These are phyloP conservation scores for Wickerhamiella dianesei DNA, from an alignment of 805 yeast genomes.

Conservation along the genomic window DNA sequence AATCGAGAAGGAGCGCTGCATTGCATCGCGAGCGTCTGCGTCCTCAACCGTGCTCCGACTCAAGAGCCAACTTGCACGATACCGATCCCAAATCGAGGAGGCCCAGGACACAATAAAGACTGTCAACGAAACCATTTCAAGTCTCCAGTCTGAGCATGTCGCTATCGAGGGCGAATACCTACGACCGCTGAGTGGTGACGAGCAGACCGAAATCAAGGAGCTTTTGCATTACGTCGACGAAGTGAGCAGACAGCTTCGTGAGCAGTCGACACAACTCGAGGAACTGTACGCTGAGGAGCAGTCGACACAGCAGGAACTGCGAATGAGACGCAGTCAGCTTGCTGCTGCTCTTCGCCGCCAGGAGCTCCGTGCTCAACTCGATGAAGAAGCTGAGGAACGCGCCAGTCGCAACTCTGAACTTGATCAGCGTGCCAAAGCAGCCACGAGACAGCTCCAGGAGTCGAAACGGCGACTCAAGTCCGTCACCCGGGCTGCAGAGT, in stretches of 20 bases:
- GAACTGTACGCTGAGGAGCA: slow-evolving; percentile 1
- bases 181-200: slow-evolving; percentile 2
- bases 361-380: not conserved
- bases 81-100: slow-evolving; percentile 2
- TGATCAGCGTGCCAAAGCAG: not conserved
- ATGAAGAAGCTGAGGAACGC: not conserved
- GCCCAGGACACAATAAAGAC: not conserved
- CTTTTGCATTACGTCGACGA: not conserved
- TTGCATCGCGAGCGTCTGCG: slow-evolving; percentile 1
- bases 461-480: not conserved
- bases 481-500: not conserved
- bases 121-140: not conserved
- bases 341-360: slow-evolving; percentile 3
- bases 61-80: not conserved
- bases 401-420: not conserved
- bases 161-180: slow-evolving; percentile 1
- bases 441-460: not conserved
- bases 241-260: not conserved
- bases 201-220: slow-evolving; percentile 1
- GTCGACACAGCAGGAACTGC: not conserved
- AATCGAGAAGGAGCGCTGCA: slow-evolving; percentile 30
- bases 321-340: not conserved
- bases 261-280: not conserved
- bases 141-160: not conserved
- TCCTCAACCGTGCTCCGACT: not conserved